Evolutionary conservation across 2,329 filamentous ascomycete genomes (phyloP).

Genomic region (Penicillium paneum): DNA sequence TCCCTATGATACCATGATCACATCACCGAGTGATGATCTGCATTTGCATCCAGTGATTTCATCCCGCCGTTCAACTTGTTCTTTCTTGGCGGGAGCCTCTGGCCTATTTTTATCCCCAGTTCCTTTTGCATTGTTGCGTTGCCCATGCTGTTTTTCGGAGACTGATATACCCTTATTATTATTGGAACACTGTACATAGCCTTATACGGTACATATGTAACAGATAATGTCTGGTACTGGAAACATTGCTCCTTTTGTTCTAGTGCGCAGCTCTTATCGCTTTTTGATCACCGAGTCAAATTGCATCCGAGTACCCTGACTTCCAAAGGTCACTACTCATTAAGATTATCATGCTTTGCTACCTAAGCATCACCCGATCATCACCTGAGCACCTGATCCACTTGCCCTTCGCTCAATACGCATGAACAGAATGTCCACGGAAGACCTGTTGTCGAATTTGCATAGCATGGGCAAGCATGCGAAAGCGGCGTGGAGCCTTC

Average conservation of each 20-base stretch:
- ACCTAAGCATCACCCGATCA: too few relatives aligned
- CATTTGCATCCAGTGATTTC: conserved; percentile 4
- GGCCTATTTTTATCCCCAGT: conserved; percentile 1
- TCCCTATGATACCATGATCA: conserved; percentile 10
- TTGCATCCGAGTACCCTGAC: too few relatives aligned
- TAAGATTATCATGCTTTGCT: too few relatives aligned
- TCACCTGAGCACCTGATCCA: too few relatives aligned
- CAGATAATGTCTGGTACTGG: too few relatives aligned
- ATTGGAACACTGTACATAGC: neutral
- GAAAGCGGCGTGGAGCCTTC: too few relatives aligned
- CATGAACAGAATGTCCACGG: too few relatives aligned
- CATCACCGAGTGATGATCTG: conserved; percentile 4
- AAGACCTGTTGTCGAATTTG: too few relatives aligned
- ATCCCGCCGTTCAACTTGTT: neutral
- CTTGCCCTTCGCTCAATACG: too few relatives aligned
- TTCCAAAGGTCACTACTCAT: too few relatives aligned
- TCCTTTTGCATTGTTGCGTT: conserved; percentile 1
- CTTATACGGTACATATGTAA: neutral
- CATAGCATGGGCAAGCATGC: too few relatives aligned
- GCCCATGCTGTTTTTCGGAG: neutral
- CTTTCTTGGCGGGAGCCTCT: neutral
- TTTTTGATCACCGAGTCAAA: neutral
- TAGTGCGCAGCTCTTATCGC: neutral
- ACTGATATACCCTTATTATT: conserved; percentile 9
- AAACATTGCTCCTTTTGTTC: too few relatives aligned